These are phyloP conservation scores for Theileria annulata DNA, from an alignment of 169 alveolate species.

Conservation along the genomic window DNA sequence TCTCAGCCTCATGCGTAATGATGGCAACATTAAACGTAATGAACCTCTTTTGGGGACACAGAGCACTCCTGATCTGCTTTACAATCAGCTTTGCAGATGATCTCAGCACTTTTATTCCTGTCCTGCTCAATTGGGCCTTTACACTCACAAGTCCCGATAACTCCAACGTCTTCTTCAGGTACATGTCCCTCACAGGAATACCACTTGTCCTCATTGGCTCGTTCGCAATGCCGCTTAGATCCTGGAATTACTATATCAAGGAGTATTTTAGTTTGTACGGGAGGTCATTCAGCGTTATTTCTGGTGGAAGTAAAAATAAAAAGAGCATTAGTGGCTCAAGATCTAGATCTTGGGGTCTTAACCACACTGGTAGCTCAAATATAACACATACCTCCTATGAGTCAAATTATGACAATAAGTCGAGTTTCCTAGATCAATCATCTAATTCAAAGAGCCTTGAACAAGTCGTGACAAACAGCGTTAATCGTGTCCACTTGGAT, in stretches of 20 bases:
- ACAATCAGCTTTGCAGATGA: conserved; percentile 8
- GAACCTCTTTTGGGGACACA: conserved; percentile 7
- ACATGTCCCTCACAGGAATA: neutral
- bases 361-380: neutral
- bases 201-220: neutral
- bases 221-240: conserved; percentile 3
- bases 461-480: neutral
- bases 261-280: neutral
- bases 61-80: conserved; percentile 7
- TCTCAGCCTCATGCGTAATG: conserved; percentile 9
- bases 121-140: neutral
- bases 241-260: neutral
- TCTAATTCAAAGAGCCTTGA: neutral
- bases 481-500: neutral
- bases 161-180: neutral
- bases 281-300: neutral
- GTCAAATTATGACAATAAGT: neutral
- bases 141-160: neutral
- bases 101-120: conserved; percentile 3
- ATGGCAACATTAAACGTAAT: conserved; percentile 9
- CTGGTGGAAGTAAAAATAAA: neutral
- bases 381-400: neutral
- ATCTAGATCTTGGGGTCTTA: neutral
- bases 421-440: neutral
- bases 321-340: neutral